Evolutionary conservation across 2,329 filamentous ascomycete species (phyloP), one percentile per base, ranked within the genome.

Genomic region (Orbilia oligospora): DNA sequence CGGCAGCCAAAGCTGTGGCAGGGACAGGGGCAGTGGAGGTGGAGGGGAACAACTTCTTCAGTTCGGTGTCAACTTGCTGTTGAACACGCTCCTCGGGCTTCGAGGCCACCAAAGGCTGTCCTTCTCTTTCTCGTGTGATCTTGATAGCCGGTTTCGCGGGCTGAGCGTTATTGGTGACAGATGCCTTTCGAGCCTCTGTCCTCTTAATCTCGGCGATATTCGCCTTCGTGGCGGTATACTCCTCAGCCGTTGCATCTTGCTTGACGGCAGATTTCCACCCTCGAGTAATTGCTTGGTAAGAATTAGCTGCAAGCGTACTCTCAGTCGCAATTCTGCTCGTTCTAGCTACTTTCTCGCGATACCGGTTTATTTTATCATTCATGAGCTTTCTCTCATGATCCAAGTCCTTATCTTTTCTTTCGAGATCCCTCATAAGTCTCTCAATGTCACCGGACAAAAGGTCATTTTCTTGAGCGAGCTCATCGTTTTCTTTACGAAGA

Each of bases 251-350:
- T 55, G 18, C 24, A 12, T 48, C 67, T 16, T 78, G 68, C 5
- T 65, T 71, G 18, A 65, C 56, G 33, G 38, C 46, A 22, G 49
- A 41, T 38, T 61, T 65, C 51, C 63, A 53, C 2, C 69, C 64
- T 18, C 65, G 58, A 27, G 38, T 46, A 12, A 79, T 53, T 12
- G 65, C 69, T 55, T 80, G 70, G 10, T 79, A 77, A 22, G 77
- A 79, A 22, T 81, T 79, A n/a, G 81, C 81, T 9, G 80, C 67
- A n/a, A 70, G 27, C 3, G 80, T 80, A 9, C 81, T 79, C 63
- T 81, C 81, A 44, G 80, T 80, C 8, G 81, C 81, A 58, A 76
- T 75, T 38, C 71, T 80, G 20, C 67, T 67, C 22, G 79, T 77
- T 22, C 76, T 76, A 18, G 79, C 55, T 20, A 81, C 61, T 24